These are phyloP conservation scores for Scedosporium apiospermum DNA, from an alignment of 2,329 filamentous ascomycete species.

Conservation along the genomic window DNA sequence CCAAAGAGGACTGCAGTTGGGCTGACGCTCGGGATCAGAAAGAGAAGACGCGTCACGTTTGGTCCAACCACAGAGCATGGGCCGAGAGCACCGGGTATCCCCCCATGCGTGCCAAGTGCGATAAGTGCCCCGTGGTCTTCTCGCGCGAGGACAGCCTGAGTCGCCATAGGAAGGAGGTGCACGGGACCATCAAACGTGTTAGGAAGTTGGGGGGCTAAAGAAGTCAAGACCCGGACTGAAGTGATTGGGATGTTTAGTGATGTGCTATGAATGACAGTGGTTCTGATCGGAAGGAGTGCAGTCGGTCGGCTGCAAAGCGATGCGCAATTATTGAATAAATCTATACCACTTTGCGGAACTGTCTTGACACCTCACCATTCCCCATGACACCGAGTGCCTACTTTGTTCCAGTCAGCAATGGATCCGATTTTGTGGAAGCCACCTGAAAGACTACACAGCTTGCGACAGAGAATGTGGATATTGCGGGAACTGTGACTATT, in stretches of 20 bases:
- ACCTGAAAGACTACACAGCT: too few species aligned
- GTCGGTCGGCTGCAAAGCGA: too few species aligned
- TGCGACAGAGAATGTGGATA: too few species aligned
- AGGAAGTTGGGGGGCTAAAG: neutral
- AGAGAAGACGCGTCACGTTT: neutral
- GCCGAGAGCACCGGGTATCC: neutral
- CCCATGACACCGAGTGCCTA: too few species aligned
- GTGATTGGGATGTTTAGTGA: neutral
- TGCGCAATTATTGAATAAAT: too few species aligned
- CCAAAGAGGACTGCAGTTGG: neutral
- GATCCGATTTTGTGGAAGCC: too few species aligned
- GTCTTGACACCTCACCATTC: too few species aligned
- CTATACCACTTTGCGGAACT: too few species aligned
- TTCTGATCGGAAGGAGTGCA: too few species aligned
- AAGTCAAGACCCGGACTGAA: neutral
- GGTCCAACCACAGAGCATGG: neutral
- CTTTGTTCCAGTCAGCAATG: too few species aligned
- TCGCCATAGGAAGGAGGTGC: slow-evolving; percentile 1
- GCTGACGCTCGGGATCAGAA: neutral
- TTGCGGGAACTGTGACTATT: too few species aligned
- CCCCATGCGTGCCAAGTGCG: neutral
- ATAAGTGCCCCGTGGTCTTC: neutral
- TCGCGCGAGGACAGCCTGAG: neutral
- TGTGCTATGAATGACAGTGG: neutral
- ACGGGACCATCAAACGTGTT: neutral